These are phyloP conservation scores for Lipomyces japonicus DNA, from an alignment of 805 yeast species.

Conservation along the genomic window DNA sequence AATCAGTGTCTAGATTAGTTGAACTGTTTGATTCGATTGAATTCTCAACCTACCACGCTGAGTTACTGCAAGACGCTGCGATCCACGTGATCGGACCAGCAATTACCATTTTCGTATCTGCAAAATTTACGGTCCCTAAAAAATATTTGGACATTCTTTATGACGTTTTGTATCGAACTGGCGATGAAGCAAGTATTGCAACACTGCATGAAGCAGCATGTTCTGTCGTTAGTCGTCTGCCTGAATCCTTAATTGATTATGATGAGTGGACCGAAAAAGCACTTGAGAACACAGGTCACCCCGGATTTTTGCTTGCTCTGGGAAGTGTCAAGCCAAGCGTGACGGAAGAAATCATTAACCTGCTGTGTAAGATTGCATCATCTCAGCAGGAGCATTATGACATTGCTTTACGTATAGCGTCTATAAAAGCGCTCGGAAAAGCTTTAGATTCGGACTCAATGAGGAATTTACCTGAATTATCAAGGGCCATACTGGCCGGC, in stretches of 20 bases:
- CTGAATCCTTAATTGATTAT: background rate
- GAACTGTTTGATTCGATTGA: conserved; percentile 5
- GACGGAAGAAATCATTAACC: background rate
- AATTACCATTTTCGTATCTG: background rate
- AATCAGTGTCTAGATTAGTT: background rate
- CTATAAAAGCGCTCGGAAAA: conserved; percentile 3
- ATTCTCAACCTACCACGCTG: conserved; percentile 13
- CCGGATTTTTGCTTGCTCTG: conserved; percentile 14
- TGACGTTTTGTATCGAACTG: conserved; percentile 14
- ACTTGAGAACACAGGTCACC: conserved; percentile 5
- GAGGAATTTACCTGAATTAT: background rate
- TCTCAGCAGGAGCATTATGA: conserved; percentile 3
- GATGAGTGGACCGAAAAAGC: conserved; percentile 7
- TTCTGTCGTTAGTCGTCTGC: conserved; percentile 2
- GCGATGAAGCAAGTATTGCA: conserved; percentile 9
- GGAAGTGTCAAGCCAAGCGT: background rate
- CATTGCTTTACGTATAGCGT: conserved; percentile 3
- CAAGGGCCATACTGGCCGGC: conserved; percentile 35
- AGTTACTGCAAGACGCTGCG: conserved; percentile 15
- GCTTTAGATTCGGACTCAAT: background rate
- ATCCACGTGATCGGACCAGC: conserved; percentile 15
- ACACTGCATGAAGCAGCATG: conserved; percentile 5
- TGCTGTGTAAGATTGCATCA: conserved; percentile 6
- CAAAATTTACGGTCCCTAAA: conserved; percentile 38
- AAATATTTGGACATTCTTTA: conserved; percentile 32